Conservation (phyloP, 768 basidiomycete species). For the Tricholoma sp. region DNA sequence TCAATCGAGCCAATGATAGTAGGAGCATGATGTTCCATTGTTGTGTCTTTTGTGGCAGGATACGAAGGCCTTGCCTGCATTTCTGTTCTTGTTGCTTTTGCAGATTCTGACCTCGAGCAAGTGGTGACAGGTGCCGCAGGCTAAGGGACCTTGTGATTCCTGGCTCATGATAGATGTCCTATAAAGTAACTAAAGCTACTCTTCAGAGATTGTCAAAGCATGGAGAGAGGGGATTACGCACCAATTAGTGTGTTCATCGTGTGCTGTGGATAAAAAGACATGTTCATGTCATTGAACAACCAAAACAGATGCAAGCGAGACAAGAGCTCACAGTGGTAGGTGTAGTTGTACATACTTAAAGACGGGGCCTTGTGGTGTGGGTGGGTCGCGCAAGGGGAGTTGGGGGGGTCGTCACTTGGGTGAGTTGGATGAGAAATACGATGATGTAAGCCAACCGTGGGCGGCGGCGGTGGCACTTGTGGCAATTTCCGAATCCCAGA, state of each 20-base stretch:
- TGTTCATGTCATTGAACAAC: not conserved
- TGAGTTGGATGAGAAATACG: not conserved
- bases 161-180: not conserved
- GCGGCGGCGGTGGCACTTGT: not conserved
- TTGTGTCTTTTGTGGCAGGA: no score
- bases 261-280: not conserved
- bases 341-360: not conserved
- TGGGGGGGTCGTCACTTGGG: not conserved
- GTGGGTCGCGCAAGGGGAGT: not conserved
- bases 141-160: not conserved
- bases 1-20: no score
- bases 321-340: not conserved
- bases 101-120: not conserved
- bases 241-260: not conserved
- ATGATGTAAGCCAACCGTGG: not conserved
- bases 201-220: not conserved
- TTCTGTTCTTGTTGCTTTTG: not conserved
- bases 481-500: slow-evolving; percentile 1
- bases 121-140: not conserved
- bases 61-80: not conserved
- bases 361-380: not conserved
- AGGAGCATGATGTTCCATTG: no score
- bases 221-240: not conserved
- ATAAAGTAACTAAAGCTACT: not conserved
- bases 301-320: not conserved